Evolutionary conservation across 2,329 filamentous ascomycete genomes (phyloP).

Genomic region (Rosellinia necatrix): DNA sequence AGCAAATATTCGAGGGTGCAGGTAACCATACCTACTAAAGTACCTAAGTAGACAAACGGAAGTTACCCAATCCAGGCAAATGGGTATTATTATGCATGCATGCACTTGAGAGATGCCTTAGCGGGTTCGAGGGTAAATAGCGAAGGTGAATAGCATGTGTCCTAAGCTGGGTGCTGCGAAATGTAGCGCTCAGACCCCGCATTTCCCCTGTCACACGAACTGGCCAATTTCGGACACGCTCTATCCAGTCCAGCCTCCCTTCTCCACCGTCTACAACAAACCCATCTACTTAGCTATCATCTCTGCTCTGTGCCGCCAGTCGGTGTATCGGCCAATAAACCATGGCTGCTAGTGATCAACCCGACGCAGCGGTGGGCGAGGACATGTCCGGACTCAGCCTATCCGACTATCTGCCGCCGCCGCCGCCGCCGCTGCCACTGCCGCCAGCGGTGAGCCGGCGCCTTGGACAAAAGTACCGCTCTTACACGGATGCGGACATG

Average conservation of each 20-base stretch:
- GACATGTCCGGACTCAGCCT: neutral
- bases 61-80: too few species aligned
- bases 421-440: neutral
- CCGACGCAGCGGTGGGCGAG: neutral
- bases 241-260: neutral
- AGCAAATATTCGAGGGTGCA: too few species aligned
- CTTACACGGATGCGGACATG: slow-evolving; percentile 34
- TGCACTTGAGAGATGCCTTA: too few species aligned
- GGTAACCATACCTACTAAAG: too few species aligned
- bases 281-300: neutral
- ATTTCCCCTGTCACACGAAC: neutral
- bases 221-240: slow-evolving; percentile 5
- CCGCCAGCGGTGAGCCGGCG: slow-evolving; percentile 1
- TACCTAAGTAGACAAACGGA: too few species aligned
- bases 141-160: slow-evolving; percentile 1
- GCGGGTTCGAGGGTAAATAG: too few species aligned
- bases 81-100: too few species aligned
- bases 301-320: neutral
- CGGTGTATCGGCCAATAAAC: neutral
- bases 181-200: slow-evolving; percentile 12
- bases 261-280: neutral
- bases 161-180: neutral
- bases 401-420: neutral
- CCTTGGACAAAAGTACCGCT: slow-evolving; percentile 32
- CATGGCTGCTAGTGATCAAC: neutral